Conservation (phyloP, 2,329 filamentous ascomycete species). For the Rhinocladiella similis region DNA sequence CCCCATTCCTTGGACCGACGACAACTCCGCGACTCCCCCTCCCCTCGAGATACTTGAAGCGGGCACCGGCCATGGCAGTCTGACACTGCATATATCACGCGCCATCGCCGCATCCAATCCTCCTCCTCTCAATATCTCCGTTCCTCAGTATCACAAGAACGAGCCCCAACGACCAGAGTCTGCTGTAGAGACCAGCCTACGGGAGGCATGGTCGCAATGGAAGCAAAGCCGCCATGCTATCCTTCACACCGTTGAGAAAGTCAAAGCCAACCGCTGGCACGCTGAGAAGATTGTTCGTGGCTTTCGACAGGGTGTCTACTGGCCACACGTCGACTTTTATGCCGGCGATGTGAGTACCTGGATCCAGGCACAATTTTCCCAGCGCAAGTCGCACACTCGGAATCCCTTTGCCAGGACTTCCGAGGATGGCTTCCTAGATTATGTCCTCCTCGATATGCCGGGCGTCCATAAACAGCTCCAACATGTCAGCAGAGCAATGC, state of each 20-base stretch:
- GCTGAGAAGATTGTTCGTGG: conserved; percentile 65
- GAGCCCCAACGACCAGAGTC: conserved; percentile 32
- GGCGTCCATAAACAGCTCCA: conserved; percentile 54
- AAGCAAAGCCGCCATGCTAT: conserved; percentile 61
- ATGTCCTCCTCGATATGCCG: conserved; percentile 74
- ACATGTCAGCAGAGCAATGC: conserved; percentile 54
- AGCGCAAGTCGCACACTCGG: conserved; percentile 4
- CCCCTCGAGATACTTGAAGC: conserved; percentile 77
- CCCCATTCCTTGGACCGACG: conserved; percentile 43
- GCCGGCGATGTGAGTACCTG: conserved; percentile 65
- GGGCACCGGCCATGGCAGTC: conserved; percentile 78
- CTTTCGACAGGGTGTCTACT: conserved; percentile 71
- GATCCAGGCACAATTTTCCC: conserved; percentile 46
- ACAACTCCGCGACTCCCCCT: conserved; percentile 29
- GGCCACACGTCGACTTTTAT: conserved; percentile 71
- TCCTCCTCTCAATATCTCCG: conserved; percentile 41
- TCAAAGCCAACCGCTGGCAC: conserved; percentile 60
- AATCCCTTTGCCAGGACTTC: conserved; percentile 14
- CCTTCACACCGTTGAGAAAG: conserved; percentile 73
- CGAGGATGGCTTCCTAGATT: conserved; percentile 64
- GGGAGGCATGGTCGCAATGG: conserved; percentile 46
- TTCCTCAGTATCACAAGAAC: conserved; percentile 28
- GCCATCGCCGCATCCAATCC: conserved; percentile 72
- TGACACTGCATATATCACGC: conserved; percentile 73
- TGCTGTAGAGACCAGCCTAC: neutral